Evolutionary conservation across 768 basidiomycete species (phyloP).

Genomic region (Rubroboletus satanas): DNA sequence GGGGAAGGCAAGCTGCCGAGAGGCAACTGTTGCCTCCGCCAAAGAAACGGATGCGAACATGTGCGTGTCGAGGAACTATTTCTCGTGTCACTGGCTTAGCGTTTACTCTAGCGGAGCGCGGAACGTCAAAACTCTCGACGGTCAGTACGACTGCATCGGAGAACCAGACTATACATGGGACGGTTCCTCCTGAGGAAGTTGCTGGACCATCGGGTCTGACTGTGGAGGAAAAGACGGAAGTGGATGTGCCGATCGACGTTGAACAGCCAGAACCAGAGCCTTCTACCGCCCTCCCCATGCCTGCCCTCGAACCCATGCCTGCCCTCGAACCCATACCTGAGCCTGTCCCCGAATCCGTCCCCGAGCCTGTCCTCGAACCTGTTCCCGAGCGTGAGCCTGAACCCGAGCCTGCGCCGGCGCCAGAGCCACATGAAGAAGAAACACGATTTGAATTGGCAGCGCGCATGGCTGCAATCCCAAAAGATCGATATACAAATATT

Average conservation of each 20-base stretch:
- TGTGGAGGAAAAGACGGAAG: slow-evolving; percentile 15
- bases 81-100: background rate
- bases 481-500: slow-evolving; percentile 30
- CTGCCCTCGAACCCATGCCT: background rate
- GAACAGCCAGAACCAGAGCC: slow-evolving; percentile 9
- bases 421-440: slow-evolving; percentile 5
- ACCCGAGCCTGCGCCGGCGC: background rate
- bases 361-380: background rate
- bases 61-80: slow-evolving; percentile 24
- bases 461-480: slow-evolving; percentile 25
- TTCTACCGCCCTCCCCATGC: background rate
- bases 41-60: slow-evolving; percentile 50
- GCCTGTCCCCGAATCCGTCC: background rate
- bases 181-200: slow-evolving; percentile 26
- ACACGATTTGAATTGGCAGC: slow-evolving; percentile 21
- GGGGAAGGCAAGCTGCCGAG: slow-evolving; percentile 49
- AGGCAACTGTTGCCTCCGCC: slow-evolving; percentile 46
- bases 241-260: slow-evolving; percentile 16
- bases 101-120: slow-evolving; percentile 27
- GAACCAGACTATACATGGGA: slow-evolving; percentile 35
- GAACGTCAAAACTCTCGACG: slow-evolving; percentile 42
- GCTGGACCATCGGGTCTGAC: slow-evolving; percentile 23
- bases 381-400: background rate
- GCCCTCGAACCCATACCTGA: background rate
- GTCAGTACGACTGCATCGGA: slow-evolving; percentile 47